Evolutionary conservation across 306 rosid species (phyloP), one percentile per base, ranked within the genome.

Genomic region (Cucumis hystrix): DNA sequence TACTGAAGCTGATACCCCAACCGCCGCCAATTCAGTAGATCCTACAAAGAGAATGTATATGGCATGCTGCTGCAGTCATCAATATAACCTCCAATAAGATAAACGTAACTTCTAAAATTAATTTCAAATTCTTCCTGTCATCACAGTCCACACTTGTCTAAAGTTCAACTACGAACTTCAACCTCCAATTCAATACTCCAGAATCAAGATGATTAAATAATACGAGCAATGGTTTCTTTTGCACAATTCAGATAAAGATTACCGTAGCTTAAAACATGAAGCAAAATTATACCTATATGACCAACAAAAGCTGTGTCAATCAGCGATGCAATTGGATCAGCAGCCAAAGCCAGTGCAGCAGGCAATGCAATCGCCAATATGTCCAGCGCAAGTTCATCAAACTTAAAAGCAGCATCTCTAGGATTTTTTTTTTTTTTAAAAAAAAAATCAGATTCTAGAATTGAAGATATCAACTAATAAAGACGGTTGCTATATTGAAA

Each of bases 291-390:
- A 95, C 97, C 97, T 85, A 95, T 81, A 76, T 95, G 99, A 43
- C 99, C 97, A 77, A 95, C 90, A 25, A 90, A 95, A 3, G 96
- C 97, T 12, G 99, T 92, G 73, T 92, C 99, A 66, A 95, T 87
- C 86, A 95, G 87, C n/a, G 97, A 92, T 20, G 90, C 75, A 73
- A 95, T 76, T 4, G 99, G 97, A 66, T 95, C 99, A 79, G 97
- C 96, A 14, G 90, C 97, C 82, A 95, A 77, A 77, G 97, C 95
- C 84, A 92, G 57, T 10, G 95, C 97, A 76, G 99, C 99, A 80
- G 99, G 99, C 58, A 95, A 74, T 12, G 99, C 97, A 84, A 95
- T 95, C 59, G 96, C 82, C 79, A 95, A 74, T 66, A 92, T 87
- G 56, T 95, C 97, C 90, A 79, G 56, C 80, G 86, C 89, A 41